A percentile compares a stretch with the other conserved stretches of the same genome.
These are phyloP conservation scores for Stephania japonica DNA, from an alignment of 164 flowering plant species.

Conservation along the genomic window DNA sequence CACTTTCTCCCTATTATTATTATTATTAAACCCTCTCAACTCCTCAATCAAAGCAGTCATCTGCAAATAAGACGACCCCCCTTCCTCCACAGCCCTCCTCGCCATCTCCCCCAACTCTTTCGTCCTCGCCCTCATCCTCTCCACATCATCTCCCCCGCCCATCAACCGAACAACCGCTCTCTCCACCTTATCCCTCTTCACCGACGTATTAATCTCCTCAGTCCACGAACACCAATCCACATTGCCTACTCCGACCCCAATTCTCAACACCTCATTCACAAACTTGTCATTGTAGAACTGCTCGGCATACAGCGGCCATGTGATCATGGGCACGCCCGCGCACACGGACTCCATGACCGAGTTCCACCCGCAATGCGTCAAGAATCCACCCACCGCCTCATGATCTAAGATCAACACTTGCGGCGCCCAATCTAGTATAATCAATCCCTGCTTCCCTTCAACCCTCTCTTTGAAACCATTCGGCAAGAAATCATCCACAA, in stretches of 20 bases:
- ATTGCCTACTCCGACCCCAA: neutral
- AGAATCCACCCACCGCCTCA: constrained; percentile 7
- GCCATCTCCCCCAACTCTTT: neutral
- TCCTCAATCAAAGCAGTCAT: neutral
- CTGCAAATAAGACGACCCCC: neutral
- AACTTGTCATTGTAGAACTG: constrained; percentile 2
- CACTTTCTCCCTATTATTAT: no score
- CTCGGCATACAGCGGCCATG: neutral
- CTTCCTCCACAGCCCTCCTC: constrained; percentile 1
- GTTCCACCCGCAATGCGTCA: constrained; percentile 17
- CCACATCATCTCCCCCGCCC: neutral
- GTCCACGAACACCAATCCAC: neutral
- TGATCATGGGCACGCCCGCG: constrained; percentile 1
- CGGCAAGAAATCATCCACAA: constrained; percentile 1
- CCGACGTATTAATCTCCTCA: neutral
- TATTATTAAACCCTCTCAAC: neutral
- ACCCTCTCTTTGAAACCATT: constrained; percentile 9
- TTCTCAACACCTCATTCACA: neutral
- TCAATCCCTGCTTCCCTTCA: constrained; percentile 9
- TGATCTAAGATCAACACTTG: constrained; percentile 10
- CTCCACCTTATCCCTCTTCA: neutral
- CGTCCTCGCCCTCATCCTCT: neutral
- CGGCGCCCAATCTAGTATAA: constrained; percentile 10
- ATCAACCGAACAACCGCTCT: neutral
- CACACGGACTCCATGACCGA: neutral